Evolutionary conservation across 805 yeast species (phyloP).

Genomic region (Yamadazyma sp.): DNA sequence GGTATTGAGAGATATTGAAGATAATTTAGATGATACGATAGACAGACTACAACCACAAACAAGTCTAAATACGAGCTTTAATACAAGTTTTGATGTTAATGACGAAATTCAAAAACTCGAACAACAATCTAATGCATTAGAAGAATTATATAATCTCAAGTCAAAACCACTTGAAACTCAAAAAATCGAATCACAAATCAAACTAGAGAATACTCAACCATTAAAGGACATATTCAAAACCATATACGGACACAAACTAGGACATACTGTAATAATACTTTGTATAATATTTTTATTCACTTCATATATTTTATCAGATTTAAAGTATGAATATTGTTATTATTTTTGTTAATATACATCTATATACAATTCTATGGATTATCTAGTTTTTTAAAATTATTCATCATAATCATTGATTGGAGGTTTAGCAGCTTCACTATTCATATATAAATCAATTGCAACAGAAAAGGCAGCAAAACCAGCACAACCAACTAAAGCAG

Average conservation of each 20-base stretch:
- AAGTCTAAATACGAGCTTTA: background rate
- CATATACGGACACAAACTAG: background rate
- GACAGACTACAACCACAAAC: background rate
- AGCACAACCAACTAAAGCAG: conserved; percentile 89
- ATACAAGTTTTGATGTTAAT: background rate
- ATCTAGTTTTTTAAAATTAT: conserved; percentile 12
- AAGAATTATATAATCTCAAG: background rate
- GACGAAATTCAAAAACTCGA: too few species aligned
- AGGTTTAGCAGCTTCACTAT: conserved; percentile 78
- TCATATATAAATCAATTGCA: conserved; percentile 82
- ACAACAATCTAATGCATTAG: background rate
- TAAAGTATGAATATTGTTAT: conserved; percentile 38
- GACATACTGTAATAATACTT: background rate
- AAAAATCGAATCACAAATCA: background rate
- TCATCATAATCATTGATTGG: conserved; percentile 84
- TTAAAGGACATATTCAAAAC: background rate
- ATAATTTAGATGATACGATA: conserved; percentile 2
- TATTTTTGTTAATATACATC: conserved; percentile 28
- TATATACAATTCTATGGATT: background rate
- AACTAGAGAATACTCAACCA: background rate
- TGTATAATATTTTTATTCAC: conserved; percentile 8
- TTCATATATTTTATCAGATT: conserved; percentile 22
- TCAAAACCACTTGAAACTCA: background rate
- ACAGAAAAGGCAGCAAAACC: conserved; percentile 96
- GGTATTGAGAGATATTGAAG: conserved; percentile 7